Evolutionary conservation across 345 rosid species (phyloP), one percentile per base, ranked within the genome.

Genomic region (Euphorbia lathyris): DNA sequence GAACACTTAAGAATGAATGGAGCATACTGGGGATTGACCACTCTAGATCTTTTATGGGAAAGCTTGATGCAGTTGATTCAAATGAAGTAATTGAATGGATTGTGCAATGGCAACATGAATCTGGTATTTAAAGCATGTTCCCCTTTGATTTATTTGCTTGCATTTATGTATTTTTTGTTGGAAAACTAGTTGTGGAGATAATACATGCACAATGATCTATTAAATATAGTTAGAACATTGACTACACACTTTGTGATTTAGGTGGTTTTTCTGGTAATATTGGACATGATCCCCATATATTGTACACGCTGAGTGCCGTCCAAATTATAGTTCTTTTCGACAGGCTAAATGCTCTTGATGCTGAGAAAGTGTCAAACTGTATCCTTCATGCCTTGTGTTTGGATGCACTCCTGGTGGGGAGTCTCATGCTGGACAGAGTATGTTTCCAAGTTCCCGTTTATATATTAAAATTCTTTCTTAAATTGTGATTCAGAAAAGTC

Each of bases 261-360:
- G 98, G 98, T 66, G 98, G 98, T 9, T 95, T 95, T 88, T 84
- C 89, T 20, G 98, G 99, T 71, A 95, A 92, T 61, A 60, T 85
- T 75, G 96, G 97, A 60, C 97, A 90, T 68, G 96, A 90, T 65
- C 96, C 97, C 11, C 99, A 88, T 81, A 55, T 92, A 26, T 71
- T 85, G 53, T 87, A 85, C 70, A 90, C 98, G 20, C 86, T 95
- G 36, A 92, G 93, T 75, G 97, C 97, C 50, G 88, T 95, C 32
- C 97, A 95, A 76, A 88, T 90, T 52, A 71, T 88, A 76, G 89
- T 88, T 22, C 93, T 90, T 50, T 86, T 88, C 74, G 84, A 90
- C 85, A 90, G 85, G 75, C 67, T 92, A 56, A 77, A 82, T 62
- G 67, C 83, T 70, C 96, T 95, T 66, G 97, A 90, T 66, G 42